Conservation (phyloP, 345 rosid genomes). For the Populus davidiana region DNA sequence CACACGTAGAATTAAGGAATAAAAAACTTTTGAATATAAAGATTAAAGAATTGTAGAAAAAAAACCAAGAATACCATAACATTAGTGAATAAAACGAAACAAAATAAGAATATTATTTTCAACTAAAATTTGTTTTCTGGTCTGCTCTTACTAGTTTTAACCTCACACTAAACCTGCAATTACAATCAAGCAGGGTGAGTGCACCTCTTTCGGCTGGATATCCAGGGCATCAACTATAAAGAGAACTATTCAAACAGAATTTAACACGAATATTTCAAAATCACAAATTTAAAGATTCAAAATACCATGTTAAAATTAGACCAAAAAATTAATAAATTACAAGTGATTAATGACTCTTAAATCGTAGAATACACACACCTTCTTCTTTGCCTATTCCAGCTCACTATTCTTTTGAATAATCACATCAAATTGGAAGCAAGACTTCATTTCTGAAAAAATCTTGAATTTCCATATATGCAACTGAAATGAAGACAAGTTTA, state of each 20-base stretch:
- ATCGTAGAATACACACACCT: not conserved
- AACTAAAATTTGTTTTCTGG: not conserved
- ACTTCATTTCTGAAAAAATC: constrained; percentile 2
- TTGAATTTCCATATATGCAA: not conserved
- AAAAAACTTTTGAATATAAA: not conserved
- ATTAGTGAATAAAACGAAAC: not conserved
- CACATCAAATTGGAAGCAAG: not conserved
- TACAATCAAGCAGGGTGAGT: not conserved
- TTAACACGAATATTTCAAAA: not conserved
- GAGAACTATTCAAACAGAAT: not conserved
- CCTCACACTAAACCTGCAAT: not conserved
- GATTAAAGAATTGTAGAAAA: not conserved
- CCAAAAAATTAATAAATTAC: too few relatives aligned
- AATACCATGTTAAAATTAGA: not conserved
- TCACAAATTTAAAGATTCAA: not conserved
- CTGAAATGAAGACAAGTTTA: not conserved
- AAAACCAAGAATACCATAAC: not conserved
- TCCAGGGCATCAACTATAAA: not conserved
- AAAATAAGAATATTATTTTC: not conserved
- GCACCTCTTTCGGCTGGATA: not conserved
- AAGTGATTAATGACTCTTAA: not conserved
- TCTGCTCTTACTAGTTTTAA: not conserved
- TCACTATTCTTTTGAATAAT: not conserved
- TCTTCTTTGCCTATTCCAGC: not conserved
- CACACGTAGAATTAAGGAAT: not conserved